These are phyloP conservation scores for Xylaria sp. DNA, from an alignment of 495 filamentous ascomycete genomes.

Conservation along the genomic window DNA sequence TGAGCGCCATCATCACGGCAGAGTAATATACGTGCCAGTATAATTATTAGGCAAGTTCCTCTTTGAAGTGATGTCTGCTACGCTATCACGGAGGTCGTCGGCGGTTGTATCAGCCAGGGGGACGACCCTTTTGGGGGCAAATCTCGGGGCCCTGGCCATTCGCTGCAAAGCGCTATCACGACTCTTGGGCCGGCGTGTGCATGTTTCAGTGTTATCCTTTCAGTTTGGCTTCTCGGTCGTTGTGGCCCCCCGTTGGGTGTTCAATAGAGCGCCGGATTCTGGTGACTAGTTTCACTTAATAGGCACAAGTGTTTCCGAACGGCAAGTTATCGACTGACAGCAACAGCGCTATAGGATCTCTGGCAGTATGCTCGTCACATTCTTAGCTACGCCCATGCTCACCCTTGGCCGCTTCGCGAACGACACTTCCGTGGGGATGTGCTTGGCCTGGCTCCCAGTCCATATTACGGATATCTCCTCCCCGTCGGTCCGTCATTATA, in stretches of 20 bases:
- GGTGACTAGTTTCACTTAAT: constrained; percentile 51
- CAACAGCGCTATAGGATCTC: constrained; percentile 41
- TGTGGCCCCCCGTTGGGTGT: constrained; percentile 73
- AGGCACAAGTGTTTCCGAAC: not conserved
- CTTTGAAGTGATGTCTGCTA: constrained; percentile 22
- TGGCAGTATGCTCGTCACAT: constrained; percentile 73
- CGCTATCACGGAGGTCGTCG: constrained; percentile 20
- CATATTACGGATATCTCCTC: constrained; percentile 78
- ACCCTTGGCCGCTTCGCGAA: constrained; percentile 79
- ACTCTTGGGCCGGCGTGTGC: constrained; percentile 79
- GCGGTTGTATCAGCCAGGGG: constrained; percentile 31
- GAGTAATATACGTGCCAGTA: constrained; percentile 71
- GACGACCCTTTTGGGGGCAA: constrained; percentile 40
- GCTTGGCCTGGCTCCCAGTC: constrained; percentile 79
- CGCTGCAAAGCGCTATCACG: constrained; percentile 66
- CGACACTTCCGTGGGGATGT: constrained; percentile 77
- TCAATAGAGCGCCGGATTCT: constrained; percentile 67
- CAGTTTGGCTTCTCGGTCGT: constrained; percentile 70
- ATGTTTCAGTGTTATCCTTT: constrained; percentile 73
- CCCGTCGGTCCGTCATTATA: constrained; percentile 70
- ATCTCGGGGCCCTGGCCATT: constrained; percentile 57
- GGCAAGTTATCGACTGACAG: constrained; percentile 19
- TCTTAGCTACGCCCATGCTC: constrained; percentile 75
- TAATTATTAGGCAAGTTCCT: constrained; percentile 54
- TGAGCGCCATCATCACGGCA: constrained; percentile 75